Evolutionary conservation across 495 filamentous ascomycete genomes (phyloP).

Genomic region (Hypoxylon subgilvum): DNA sequence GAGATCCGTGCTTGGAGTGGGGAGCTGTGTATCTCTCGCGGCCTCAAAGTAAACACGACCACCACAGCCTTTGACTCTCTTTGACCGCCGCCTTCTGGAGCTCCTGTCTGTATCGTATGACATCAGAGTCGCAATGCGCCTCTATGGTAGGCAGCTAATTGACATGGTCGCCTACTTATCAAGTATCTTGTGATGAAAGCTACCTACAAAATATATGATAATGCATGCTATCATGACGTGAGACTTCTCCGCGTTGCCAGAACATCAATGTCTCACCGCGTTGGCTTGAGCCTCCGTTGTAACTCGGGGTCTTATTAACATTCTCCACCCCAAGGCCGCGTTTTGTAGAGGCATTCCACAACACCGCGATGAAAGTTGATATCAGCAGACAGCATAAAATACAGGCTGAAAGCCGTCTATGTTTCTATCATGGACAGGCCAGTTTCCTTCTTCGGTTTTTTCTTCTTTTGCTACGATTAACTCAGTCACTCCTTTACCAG

Average conservation of each 20-base stretch:
- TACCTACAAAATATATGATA: background rate
- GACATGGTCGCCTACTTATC: too few relatives aligned
- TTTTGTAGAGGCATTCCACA: constrained; percentile 36
- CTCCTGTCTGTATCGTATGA: too few relatives aligned
- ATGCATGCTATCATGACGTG: constrained; percentile 1
- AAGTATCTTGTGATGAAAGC: background rate
- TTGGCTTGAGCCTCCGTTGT: constrained; percentile 20
- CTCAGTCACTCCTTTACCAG: constrained; percentile 34
- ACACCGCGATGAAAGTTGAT: constrained; percentile 17
- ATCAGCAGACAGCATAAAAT: constrained; percentile 30
- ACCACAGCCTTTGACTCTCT: too few relatives aligned
- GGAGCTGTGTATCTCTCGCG: background rate
- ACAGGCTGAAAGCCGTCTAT: background rate
- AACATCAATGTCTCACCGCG: constrained; percentile 37
- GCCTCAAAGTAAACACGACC: background rate
- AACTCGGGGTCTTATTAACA: constrained; percentile 36
- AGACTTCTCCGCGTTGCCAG: constrained; percentile 18
- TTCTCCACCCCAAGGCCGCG: constrained; percentile 31
- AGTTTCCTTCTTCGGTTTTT: constrained; percentile 12
- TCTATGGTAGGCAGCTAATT: too few relatives aligned
- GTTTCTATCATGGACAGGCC: background rate
- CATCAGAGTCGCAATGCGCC: too few relatives aligned
- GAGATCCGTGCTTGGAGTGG: constrained; percentile 24
- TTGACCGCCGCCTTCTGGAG: too few relatives aligned
- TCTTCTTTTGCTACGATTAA: constrained; percentile 19